These are phyloP conservation scores for Acrocalymma vagum DNA, from an alignment of 2,329 filamentous ascomycete genomes.

Conservation along the genomic window DNA sequence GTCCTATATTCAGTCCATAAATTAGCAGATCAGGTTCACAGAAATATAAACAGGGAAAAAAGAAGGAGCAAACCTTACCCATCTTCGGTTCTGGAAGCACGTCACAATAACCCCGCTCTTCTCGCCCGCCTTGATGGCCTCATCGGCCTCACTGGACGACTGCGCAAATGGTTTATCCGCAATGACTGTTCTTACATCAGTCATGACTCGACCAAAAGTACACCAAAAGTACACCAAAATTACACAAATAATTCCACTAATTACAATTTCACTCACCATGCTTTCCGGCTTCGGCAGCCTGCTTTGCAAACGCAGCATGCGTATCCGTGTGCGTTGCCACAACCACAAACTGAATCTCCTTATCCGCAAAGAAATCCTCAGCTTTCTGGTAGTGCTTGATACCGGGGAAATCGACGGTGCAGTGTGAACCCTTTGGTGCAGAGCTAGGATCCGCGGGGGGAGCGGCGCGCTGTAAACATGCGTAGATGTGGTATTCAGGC, in stretches of 20 bases:
- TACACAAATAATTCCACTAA: too few species aligned
- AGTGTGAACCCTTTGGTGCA: conserved; percentile 1
- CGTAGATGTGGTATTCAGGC: too few species aligned
- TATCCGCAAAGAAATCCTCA: conserved; percentile 4
- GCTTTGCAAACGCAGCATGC: conserved; percentile 3
- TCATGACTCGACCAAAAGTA: too few species aligned
- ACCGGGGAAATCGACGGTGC: conserved; percentile 4
- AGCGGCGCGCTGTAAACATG: too few species aligned
- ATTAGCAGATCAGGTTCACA: too few species aligned
- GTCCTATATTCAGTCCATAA: too few species aligned
- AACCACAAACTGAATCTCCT: conserved; percentile 4
- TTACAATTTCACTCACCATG: conserved; percentile 5
- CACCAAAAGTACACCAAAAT: too few species aligned
- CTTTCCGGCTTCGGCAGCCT: conserved; percentile 3
- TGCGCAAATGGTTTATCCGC: conserved; percentile 6
- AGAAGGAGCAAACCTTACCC: neutral
- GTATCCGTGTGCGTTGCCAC: conserved; percentile 5
- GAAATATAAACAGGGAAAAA: too few species aligned
- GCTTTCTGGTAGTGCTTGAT: conserved; percentile 1
- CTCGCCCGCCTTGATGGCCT: neutral
- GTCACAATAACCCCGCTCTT: conserved; percentile 2
- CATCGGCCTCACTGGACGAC: conserved; percentile 1
- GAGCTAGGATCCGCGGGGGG: neutral
- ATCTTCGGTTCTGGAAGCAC: conserved; percentile 7
- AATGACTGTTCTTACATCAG: too few species aligned